A percentile compares a stretch with the other conserved stretches of the same genome.
Evolutionary conservation across 2,329 filamentous ascomycete genomes (phyloP).

Genomic region (Ascomycota sp.): DNA sequence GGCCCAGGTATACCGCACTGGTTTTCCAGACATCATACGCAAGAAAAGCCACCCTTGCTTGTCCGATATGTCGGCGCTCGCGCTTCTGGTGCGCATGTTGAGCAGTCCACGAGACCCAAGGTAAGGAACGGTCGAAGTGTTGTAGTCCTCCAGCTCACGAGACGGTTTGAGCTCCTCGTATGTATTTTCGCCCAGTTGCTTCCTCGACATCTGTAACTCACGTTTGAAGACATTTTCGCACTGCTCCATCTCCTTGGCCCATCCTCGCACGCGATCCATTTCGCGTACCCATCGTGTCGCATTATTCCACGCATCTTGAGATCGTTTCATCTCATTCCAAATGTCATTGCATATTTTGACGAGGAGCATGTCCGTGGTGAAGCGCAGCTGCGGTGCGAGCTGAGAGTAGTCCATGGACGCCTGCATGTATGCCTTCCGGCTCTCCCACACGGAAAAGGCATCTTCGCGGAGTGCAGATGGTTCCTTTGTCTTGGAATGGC

Average conservation of each 20-base stretch:
- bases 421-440: constrained; percentile 73
- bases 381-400: constrained; percentile 66
- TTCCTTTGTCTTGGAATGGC: constrained; percentile 84
- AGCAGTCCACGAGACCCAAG: constrained; percentile 52
- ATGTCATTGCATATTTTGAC: constrained; percentile 71
- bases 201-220: constrained; percentile 59
- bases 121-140: constrained; percentile 73
- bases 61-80: constrained; percentile 37
- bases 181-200: constrained; percentile 63
- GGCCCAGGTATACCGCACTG: constrained; percentile 74
- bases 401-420: constrained; percentile 88
- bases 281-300: constrained; percentile 54
- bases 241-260: constrained; percentile 85
- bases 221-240: constrained; percentile 67
- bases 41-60: constrained; percentile 94
- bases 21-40: constrained; percentile 65
- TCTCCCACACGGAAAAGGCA: constrained; percentile 87
- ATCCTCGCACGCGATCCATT: constrained; percentile 80
- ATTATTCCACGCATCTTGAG: constrained; percentile 42
- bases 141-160: constrained; percentile 83
- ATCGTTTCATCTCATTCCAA: constrained; percentile 65
- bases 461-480: constrained; percentile 80
- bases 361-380: constrained; percentile 66
- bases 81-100: constrained; percentile 33
- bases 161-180: constrained; percentile 57